These are phyloP conservation scores for Cryptococcus jaspeensis DNA, from an alignment of 1,284 basidiomycete species.

Conservation along the genomic window DNA sequence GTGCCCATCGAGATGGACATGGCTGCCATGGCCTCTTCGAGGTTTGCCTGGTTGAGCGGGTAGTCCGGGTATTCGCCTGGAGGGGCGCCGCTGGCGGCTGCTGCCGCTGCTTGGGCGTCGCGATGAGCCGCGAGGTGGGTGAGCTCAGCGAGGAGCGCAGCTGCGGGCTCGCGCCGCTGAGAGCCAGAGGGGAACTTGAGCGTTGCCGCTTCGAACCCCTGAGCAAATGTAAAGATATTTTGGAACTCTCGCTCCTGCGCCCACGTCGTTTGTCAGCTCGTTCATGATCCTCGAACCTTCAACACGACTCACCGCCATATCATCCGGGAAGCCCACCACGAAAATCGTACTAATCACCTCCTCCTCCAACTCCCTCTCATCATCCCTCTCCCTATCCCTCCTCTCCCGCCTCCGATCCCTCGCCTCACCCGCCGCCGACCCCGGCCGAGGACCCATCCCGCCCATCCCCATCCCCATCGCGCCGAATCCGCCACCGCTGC, in stretches of 20 bases:
- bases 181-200: conserved; percentile 77
- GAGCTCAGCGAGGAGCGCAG: conserved; percentile 37
- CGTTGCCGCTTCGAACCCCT: conserved; percentile 95
- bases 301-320: conserved; percentile 77
- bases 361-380: conserved; percentile 51
- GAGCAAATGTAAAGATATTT: conserved; percentile 97
- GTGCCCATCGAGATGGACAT: conserved; percentile 29
- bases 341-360: conserved; percentile 98
- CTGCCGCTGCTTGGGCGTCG: conserved; percentile 16
- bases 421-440: conserved; percentile 14
- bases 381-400: conserved; percentile 27
- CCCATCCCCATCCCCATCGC: background rate
- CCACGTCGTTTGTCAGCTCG: background rate
- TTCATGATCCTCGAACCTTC: background rate
- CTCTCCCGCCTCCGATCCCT: conserved; percentile 20
- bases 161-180: conserved; percentile 16
- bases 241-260: conserved; percentile 92
- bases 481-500: background rate
- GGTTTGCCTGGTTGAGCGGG: conserved; percentile 10
- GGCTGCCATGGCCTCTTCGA: conserved; percentile 43
- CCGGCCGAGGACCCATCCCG: conserved; percentile 10
- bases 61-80: conserved; percentile 16
- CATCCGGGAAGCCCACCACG: conserved; percentile 97
- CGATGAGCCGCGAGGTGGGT: conserved; percentile 39
- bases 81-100: background rate